Evolutionary conservation across 768 basidiomycete species (phyloP), one percentile per base, ranked within the genome.

Genomic region (Clitopilus hobsonii): DNA sequence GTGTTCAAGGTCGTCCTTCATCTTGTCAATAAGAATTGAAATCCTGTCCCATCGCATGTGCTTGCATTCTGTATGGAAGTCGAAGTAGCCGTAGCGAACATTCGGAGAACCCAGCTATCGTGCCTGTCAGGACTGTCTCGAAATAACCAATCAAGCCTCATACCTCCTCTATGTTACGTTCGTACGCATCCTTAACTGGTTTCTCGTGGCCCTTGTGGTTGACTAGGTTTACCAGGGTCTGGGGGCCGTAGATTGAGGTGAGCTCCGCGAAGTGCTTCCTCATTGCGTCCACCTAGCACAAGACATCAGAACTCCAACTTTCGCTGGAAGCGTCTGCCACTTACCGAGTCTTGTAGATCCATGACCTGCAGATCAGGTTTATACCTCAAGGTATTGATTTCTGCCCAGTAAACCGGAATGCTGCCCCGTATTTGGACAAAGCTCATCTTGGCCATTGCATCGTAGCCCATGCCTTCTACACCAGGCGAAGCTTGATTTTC

Each of bases 321-420:
- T 38, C 16, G 27, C 18, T 14, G 10, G 32, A 41, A 26, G 18
- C 10, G n/a, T 45, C 3, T 26, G 3, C 51, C 28, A 71, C 84
- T 61, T 61, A 94, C 95, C 24, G 94, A 90, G 57, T 92, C 85
- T 52, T 85, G 83, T 36, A 91, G 69, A 51, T 98, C 94, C 96
- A 99, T 98, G 54, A 98, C 80, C 70, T 94, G 92, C 55, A 99
- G 71, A 71, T 98, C 97, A 7, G 97, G 97, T 64, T 93, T 96
- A 68, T 98, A 99, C 61, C 94, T 80, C 61, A 99, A 66, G 38
- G 91, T 98, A 70, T 93, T 98, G 65, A 99, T 76, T 69, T 99
- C 96, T 0, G 92, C 91, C 96, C 97, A 99, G 67, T 89, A 98
- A 18, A 98, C 68, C 0, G 97, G 97, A 5, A 94, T 85, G 61